Evolutionary conservation across 2,329 filamentous ascomycete genomes (phyloP), one percentile per base, ranked within the genome.

Genomic region (Aureobasidium sp.): DNA sequence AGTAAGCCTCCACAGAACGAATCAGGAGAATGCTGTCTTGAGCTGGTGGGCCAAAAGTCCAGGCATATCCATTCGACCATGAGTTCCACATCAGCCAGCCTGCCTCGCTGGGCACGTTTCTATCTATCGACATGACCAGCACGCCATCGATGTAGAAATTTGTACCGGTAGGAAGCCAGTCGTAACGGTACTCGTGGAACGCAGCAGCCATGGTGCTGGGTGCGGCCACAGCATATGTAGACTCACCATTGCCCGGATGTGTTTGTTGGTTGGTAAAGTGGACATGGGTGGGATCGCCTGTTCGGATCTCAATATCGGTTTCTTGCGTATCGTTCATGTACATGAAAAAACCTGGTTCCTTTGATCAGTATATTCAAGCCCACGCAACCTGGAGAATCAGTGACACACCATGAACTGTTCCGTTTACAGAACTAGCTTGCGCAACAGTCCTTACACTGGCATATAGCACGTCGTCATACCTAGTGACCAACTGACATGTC

Each of bases 151-250:
- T 85, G 70, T 87, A 92, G 73, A 90, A 92, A 9, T 81, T 71
- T 7, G 92, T 86, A 0, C 76, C 76, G 0, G 77, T 79, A 0
- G 82, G 79, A 13, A 86, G 71, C 76, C 88, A 92, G 73, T 93
- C 89, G 71, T 92, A 87, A 32, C 89, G 87, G 70, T 92, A 92
- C 74, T 92, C 89, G 73, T 92, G 88, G 73, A 91, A 92, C 0
- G 82, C 79, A 1, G 92, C 78, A 53, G 83, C 76, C 72, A 85
- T 89, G 55, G 79, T 82, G 3, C 77, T 76, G 2, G 86, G 87
- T 50, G 76, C 75, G 39, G 78, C 77, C 0, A 87, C 86, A 67
- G 89, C 81, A 71, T 81, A 88, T 26, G 86, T 86, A 3, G 79
- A 77, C 10, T 77, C 71, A 1, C 79, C 78, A 0, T 87, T 84